Evolutionary conservation across 345 rosid genomes (phyloP).

Genomic region (Rhodamnia argentea): DNA sequence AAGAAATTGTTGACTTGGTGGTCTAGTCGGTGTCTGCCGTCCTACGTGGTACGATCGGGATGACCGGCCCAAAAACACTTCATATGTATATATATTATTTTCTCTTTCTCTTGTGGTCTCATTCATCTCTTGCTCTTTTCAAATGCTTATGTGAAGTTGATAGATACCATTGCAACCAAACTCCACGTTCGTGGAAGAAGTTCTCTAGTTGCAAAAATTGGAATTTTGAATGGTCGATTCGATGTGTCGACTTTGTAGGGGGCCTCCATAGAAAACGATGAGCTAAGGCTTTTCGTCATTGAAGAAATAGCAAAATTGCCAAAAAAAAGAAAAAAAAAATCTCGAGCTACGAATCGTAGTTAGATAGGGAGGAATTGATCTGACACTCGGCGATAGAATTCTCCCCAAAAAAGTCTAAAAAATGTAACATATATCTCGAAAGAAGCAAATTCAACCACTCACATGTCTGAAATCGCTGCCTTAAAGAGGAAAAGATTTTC

Average conservation of each 20-base stretch:
- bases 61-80: too few species aligned
- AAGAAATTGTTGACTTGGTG: neutral
- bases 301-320: too few species aligned
- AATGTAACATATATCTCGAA: neutral
- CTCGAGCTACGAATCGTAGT: too few species aligned
- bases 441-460: neutral
- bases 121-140: neutral
- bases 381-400: neutral
- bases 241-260: too few species aligned
- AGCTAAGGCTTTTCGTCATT: too few species aligned
- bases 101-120: neutral
- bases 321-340: too few species aligned
- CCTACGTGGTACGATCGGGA: fast-evolving
- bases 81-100: neutral
- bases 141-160: neutral
- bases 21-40: fast-evolving
- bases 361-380: neutral
- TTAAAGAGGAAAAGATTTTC: neutral
- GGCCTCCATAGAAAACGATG: too few species aligned
- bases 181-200: neutral
- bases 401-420: neutral
- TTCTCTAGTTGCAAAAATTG: too few species aligned
- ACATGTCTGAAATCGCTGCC: neutral
- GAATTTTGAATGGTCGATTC: too few species aligned
- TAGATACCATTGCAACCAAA: neutral